phyloP scores from a whole-genome alignment of 192 early-diverging fungal genomes.

The Entophlyctis luteolus region DNA sequence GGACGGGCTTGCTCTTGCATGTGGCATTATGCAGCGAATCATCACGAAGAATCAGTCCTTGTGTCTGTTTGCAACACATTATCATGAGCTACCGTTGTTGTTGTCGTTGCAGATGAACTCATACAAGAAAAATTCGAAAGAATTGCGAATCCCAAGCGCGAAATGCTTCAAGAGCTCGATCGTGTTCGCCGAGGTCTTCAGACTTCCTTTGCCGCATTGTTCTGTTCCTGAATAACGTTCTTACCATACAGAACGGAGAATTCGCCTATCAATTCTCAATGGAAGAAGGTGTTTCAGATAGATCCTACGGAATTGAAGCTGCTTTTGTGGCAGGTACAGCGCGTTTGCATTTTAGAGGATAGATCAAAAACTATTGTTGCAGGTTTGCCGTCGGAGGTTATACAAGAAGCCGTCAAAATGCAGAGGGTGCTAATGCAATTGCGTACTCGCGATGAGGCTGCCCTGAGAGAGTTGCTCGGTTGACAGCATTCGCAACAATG shows the following conservation, averaged over 20 bases:
- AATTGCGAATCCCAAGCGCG: background rate
- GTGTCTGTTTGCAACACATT: slow-evolving; percentile 78
- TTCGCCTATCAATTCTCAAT: slow-evolving; percentile 66
- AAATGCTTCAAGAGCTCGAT: slow-evolving; percentile 18
- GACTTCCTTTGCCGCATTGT: background rate
- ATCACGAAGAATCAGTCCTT: slow-evolving; percentile 45
- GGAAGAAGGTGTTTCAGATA: slow-evolving; percentile 57
- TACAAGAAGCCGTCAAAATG: background rate
- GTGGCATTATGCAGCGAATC: slow-evolving; percentile 59
- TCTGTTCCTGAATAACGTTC: background rate
- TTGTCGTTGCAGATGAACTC: background rate
- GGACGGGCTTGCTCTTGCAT: slow-evolving; percentile 71
- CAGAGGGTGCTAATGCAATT: background rate
- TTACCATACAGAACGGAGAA: slow-evolving; percentile 17
- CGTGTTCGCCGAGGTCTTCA: slow-evolving; percentile 7
- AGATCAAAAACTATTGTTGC: too few relatives aligned
- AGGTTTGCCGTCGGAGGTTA: slow-evolving; percentile 9
- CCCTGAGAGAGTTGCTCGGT: background rate
- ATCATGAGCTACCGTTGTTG: slow-evolving; percentile 58
- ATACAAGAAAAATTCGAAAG: background rate
- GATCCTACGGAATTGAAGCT: slow-evolving; percentile 70
- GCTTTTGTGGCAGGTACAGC: slow-evolving; percentile 69
- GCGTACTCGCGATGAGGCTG: background rate
- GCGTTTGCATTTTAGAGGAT: slow-evolving; percentile 37
- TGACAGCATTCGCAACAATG: background rate